Evolutionary conservation across 768 basidiomycete species (phyloP).

Genomic region (Auricularia sp.): DNA sequence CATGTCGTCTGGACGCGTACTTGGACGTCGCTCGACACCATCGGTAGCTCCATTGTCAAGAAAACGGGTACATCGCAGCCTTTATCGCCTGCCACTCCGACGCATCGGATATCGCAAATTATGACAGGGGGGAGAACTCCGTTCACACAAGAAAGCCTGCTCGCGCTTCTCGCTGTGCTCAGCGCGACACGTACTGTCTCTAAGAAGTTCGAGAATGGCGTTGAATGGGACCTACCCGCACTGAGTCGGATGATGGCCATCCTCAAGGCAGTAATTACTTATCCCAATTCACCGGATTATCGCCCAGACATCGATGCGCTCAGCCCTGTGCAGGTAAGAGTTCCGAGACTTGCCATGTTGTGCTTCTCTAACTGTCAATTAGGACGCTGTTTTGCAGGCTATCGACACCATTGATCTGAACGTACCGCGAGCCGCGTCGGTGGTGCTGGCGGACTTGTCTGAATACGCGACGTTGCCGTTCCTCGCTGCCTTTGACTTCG

Average conservation of each 20-base stretch:
- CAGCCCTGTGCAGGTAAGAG: constrained; percentile 63
- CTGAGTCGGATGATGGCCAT: constrained; percentile 64
- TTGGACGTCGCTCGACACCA: constrained; percentile 59
- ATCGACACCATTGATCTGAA: constrained; percentile 58
- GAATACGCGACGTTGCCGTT: constrained; percentile 85
- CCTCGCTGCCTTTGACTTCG: constrained; percentile 61
- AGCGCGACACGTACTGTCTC: constrained; percentile 46
- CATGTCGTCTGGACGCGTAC: constrained; percentile 44
- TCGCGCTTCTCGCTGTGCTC: constrained; percentile 68
- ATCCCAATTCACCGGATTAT: constrained; percentile 74
- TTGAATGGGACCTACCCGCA: constrained; percentile 57
- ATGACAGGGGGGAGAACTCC: constrained; percentile 19
- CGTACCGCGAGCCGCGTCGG: constrained; percentile 50
- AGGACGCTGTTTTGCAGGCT: constrained; percentile 66
- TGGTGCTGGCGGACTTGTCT: constrained; percentile 74
- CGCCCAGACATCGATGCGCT: constrained; percentile 78
- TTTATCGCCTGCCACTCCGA: constrained; percentile 3
- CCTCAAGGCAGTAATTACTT: constrained; percentile 73
- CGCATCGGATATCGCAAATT: constrained; percentile 15
- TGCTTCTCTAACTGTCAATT: constrained; percentile 9
- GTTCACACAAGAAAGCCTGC: constrained; percentile 79
- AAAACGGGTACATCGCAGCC: constrained; percentile 8
- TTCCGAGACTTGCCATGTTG: not conserved
- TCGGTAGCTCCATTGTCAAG: constrained; percentile 45
- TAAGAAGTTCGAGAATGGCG: constrained; percentile 31